Base-by-base conservation (phyloP, 805 yeast genomes). In the Diddensiella santjacobensis region DNA sequence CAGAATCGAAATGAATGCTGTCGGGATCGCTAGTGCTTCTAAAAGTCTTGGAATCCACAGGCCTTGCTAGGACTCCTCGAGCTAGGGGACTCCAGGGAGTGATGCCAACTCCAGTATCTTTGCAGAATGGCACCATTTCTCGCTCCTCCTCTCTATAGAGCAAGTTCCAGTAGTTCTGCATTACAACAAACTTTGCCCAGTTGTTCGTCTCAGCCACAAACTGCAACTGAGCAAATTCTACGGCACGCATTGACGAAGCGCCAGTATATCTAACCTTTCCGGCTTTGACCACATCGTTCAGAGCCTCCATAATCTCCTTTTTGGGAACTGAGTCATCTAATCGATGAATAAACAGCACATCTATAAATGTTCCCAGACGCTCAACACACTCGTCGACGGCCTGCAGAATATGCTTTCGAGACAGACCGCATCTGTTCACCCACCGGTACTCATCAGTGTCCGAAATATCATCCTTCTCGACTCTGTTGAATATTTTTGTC, bases 81-180 rank as follows among this genome's bases (percentile, higher is more conserved):
- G 80, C 81, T 48, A 70, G 63, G 33, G 84, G 84, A 4, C 80
- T 73, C 78, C 79, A 81, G 6, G 85, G 85, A 44, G 78, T 70
- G 13, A 79, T 48, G 1, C 80, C 83, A 35, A 81, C 74, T 8
- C 74, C 74, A 11, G 73, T 72, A 41, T 65, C 67, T 19, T 73
- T 63, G 52, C 83, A 77, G 59, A 66, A 81, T 23, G 75, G 78
- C 50, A 71, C 75, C 72, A 79, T 66, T 58, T 81, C 86, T 15
- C 79, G 64, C 60, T 81, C 86, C 47, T 81, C 85, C 56, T 80
- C 84, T 13, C 86, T 67, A 53, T 76, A 68, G 2, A 79, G 43
- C 52, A 81, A 65, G 55, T 79, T 80, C 63, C 79, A 78, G 58
- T 66, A 74, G 50, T 75, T 74, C 62, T 81, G 86, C 76, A 79